A percentile compares a stretch with the other conserved stretches of the same genome.
Conservation (phyloP, 768 basidiomycete genomes). For the Russula sp. region DNA sequence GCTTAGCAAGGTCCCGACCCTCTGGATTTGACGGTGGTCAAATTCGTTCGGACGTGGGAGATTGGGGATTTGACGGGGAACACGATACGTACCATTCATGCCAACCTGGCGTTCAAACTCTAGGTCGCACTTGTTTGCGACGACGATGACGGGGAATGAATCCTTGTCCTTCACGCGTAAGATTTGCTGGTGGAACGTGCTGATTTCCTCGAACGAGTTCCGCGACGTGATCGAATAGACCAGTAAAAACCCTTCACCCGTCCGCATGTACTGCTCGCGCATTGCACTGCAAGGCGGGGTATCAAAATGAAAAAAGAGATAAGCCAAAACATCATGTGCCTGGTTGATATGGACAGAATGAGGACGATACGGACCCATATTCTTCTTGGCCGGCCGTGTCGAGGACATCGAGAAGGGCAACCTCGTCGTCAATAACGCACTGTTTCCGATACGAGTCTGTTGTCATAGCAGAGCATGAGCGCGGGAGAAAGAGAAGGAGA, state of each 20-base stretch:
- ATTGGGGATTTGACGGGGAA: not conserved
- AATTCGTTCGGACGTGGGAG: not conserved
- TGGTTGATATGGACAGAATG: conserved; percentile 4
- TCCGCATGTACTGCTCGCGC: conserved; percentile 99
- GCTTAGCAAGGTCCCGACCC: conserved; percentile 94
- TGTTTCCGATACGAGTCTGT: conserved; percentile 95
- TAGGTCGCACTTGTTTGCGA: conserved; percentile 97
- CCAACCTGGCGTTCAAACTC: conserved; percentile 96
- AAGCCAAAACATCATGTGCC: not conserved
- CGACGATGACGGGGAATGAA: conserved; percentile 89
- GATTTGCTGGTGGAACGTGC: conserved; percentile 93
- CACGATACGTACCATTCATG: conserved; percentile 64
- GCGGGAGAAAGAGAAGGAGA: not conserved
- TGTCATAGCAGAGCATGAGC: not conserved
- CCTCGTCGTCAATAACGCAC: conserved; percentile 96
- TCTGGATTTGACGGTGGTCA: conserved; percentile 40
- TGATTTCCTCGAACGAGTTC: conserved; percentile 96
- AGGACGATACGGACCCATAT: conserved; percentile 66
- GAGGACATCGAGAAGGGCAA: conserved; percentile 93
- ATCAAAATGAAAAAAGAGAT: not conserved
- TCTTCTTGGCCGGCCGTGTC: conserved; percentile 98
- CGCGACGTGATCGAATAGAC: conserved; percentile 98
- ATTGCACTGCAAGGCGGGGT: conserved; percentile 58
- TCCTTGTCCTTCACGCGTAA: conserved; percentile 96
- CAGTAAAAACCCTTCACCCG: conserved; percentile 95